These are phyloP conservation scores for Fusarium succisae DNA, from an alignment of 2,329 filamentous ascomycete genomes.

Conservation along the genomic window DNA sequence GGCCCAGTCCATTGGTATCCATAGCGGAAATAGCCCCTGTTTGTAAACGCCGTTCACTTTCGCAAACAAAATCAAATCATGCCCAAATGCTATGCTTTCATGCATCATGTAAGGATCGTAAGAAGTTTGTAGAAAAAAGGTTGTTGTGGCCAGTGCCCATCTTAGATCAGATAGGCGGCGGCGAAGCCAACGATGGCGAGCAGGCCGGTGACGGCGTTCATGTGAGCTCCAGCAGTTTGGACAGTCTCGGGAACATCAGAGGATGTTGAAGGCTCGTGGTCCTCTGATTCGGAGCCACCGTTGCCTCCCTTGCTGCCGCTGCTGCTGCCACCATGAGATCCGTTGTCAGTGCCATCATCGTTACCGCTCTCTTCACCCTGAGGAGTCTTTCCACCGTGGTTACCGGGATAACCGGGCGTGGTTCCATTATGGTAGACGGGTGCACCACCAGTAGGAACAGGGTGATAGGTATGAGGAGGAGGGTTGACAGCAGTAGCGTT, in stretches of 20 bases:
- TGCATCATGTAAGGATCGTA: slow-evolving; percentile 40
- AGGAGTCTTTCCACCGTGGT: slow-evolving; percentile 29
- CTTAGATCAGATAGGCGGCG: slow-evolving; percentile 55
- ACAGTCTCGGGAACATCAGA: slow-evolving; percentile 27
- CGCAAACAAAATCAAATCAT: slow-evolving; percentile 27
- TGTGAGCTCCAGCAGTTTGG: slow-evolving; percentile 42
- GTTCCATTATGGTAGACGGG: slow-evolving; percentile 28
- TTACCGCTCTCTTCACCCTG: slow-evolving; percentile 14
- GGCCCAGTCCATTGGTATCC: slow-evolving; percentile 20
- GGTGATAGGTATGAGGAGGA: slow-evolving; percentile 32
- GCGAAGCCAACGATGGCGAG: slow-evolving; percentile 52
- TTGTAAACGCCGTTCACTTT: slow-evolving; percentile 34
- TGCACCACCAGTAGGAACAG: slow-evolving; percentile 30
- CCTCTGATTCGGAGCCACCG: slow-evolving; percentile 13
- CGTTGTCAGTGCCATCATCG: slow-evolving; percentile 6
- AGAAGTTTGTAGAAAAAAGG: slow-evolving; percentile 12
- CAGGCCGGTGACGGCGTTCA: slow-evolving; percentile 47
- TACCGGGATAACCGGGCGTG: slow-evolving; percentile 17
- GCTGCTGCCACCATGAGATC: neutral
- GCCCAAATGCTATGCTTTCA: slow-evolving; percentile 32
- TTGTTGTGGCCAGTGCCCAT: neutral
- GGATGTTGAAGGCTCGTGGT: slow-evolving; percentile 22
- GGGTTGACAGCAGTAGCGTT: slow-evolving; percentile 34
- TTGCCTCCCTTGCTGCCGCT: neutral
- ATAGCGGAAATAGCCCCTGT: slow-evolving; percentile 22